Percentiles rank a stretch among this genome's conserved stretches.
Evolutionary conservation across 2,329 filamentous ascomycete species (phyloP).

Genomic region (Dactylellina haptotyla): DNA sequence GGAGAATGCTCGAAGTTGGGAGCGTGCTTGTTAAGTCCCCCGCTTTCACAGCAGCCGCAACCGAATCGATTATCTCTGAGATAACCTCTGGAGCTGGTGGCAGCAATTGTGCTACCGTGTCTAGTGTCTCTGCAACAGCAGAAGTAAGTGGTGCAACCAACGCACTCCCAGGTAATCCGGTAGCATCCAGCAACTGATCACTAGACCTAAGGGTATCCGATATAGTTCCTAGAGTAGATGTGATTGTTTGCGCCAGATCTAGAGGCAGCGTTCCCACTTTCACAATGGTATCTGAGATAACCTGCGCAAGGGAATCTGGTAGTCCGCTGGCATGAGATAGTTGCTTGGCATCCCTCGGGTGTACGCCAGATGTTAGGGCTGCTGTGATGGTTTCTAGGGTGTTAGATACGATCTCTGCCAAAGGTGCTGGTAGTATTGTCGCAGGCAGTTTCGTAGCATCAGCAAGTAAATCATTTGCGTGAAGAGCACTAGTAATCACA

Average conservation of each 20-base stretch:
- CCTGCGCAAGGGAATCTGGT: conserved; percentile 6
- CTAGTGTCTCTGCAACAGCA: conserved; percentile 34
- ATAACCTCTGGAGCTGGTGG: conserved; percentile 1
- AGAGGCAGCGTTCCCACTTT: conserved; percentile 20
- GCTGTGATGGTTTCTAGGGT: conserved; percentile 33
- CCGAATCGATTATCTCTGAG: conserved; percentile 22
- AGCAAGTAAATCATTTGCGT: conserved; percentile 38
- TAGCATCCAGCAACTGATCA: conserved; percentile 34
- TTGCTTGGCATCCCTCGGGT: background rate
- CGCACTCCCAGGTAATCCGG: conserved; percentile 23
- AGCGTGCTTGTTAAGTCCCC: background rate
- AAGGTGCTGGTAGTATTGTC: conserved; percentile 25
- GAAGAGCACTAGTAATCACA: conserved; percentile 15
- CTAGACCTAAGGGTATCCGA: conserved; percentile 33
- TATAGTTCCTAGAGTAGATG: conserved; percentile 13
- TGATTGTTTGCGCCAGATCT: conserved; percentile 4
- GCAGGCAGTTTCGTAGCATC: conserved; percentile 28
- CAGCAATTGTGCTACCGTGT: conserved; percentile 14
- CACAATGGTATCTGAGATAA: conserved; percentile 23
- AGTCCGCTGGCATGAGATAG: conserved; percentile 25
- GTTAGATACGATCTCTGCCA: conserved; percentile 30
- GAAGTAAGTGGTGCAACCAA: conserved; percentile 33
- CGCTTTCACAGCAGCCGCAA: conserved; percentile 10
- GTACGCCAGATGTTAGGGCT: conserved; percentile 8
- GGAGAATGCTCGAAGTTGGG: background rate